Percentiles rank a stretch among this genome's conserved stretches.
phyloP scores from a whole-genome alignment of 192 early-diverging fungal genomes.

The Backusella macrospora region DNA sequence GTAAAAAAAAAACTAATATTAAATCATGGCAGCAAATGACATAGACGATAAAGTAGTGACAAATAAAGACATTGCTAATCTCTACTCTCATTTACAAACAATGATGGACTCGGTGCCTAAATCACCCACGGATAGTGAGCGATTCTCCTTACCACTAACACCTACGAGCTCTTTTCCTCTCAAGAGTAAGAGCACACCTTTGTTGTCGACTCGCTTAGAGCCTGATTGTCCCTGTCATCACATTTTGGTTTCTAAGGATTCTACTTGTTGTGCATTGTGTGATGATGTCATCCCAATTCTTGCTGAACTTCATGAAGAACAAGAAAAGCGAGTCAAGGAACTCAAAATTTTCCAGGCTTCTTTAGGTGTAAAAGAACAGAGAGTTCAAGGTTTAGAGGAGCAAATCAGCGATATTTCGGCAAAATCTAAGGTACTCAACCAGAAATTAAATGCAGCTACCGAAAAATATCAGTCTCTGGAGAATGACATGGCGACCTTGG shows the following conservation, averaged over 20 bases:
- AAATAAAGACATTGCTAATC: slow-evolving; percentile 54
- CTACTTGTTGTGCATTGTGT: slow-evolving; percentile 35
- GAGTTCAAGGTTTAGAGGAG: background rate
- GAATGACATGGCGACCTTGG: slow-evolving; percentile 67
- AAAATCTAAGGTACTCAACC: slow-evolving; percentile 48
- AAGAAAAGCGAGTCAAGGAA: slow-evolving; percentile 22
- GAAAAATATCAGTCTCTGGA: slow-evolving; percentile 69
- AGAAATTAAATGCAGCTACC: slow-evolving; percentile 67
- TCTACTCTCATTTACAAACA: slow-evolving; percentile 57
- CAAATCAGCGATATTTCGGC: background rate
- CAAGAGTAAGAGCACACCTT: background rate
- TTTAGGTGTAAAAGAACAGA: slow-evolving; percentile 6
- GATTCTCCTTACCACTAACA: slow-evolving; percentile 18
- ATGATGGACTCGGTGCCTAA: slow-evolving; percentile 49
- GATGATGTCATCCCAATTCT: slow-evolving; percentile 33
- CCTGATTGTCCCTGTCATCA: slow-evolving; percentile 37
- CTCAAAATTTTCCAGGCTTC: slow-evolving; percentile 1
- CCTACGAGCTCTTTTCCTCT: slow-evolving; percentile 16
- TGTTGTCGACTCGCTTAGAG: slow-evolving; percentile 27
- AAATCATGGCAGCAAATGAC: slow-evolving; percentile 2
- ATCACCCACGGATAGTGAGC: background rate
- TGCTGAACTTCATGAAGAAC: slow-evolving; percentile 28
- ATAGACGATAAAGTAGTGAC: slow-evolving; percentile 33
- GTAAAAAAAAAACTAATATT: background rate
- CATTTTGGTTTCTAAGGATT: slow-evolving; percentile 30